Evolutionary conservation across 495 filamentous ascomycete genomes (phyloP), one percentile per base, ranked within the genome.

Genomic region (Xylaria palmicola): DNA sequence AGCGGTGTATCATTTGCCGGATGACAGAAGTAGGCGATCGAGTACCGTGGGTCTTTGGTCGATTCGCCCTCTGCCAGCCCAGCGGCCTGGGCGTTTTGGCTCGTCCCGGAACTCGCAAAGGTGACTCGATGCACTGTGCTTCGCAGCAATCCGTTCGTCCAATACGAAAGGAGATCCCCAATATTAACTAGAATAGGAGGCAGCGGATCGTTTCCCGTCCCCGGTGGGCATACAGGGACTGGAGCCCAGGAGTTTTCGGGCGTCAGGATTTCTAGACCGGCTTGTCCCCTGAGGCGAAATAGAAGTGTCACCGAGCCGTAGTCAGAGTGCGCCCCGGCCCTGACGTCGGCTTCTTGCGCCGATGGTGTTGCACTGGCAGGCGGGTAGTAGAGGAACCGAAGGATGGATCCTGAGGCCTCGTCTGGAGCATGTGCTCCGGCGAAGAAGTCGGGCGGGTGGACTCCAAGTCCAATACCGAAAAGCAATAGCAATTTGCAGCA

Each of bases 131-230:
- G 94, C 19, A 97, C 87, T 0, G 94, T 97, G 47, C 86, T 90
- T 62, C 88, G 86, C 37, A 97, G 78, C 49, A 97, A 67, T 2
- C 92, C 92, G 52, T 87, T 86, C 1, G 94, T 97, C 94, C 94
- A 98, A 67, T 95, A 92, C 20, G 85, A 87, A 5, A 98, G 83
- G 48, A 97, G 68, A 68, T 98, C 94, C 2, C 93, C 94, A 32
- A 97, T 93, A 67, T 98, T 98, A 26, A 97, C 86, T 13, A 97
- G 78, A 40, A 98, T 92, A 0, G 94, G 91, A 26, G 90, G 88
- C 40, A 81, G 78, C 1, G 78, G 73, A 65, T 84, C 85, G 19
- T 67, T 62, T 48, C 83, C 75, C 7, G 81, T 83, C 2, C 76
- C 77, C 0, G 76, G 73, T 4, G 85, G 84, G 10, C 74, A 71